A percentile compares a stretch with the other conserved stretches of the same genome.
These are phyloP conservation scores for Ophiostoma sp. DNA, from an alignment of 2,329 filamentous ascomycete genomes.

Conservation along the genomic window DNA sequence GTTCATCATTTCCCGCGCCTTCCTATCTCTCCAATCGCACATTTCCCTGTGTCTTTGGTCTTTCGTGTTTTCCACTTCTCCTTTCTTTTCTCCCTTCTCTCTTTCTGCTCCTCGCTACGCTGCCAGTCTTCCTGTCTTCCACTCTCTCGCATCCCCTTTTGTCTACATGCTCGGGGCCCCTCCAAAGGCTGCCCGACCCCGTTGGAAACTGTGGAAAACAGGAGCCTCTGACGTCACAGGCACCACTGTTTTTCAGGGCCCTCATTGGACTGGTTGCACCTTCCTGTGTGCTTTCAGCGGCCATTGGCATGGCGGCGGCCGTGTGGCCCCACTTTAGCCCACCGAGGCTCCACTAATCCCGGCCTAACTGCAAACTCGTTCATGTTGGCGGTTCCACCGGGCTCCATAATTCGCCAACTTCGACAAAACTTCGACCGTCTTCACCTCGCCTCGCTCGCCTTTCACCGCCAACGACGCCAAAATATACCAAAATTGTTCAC, in stretches of 20 bases:
- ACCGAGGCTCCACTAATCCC: slow-evolving; percentile 1
- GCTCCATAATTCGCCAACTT: slow-evolving; percentile 16
- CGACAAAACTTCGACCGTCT: background rate
- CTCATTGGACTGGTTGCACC: background rate
- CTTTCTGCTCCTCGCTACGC: background rate
- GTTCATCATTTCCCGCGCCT: background rate
- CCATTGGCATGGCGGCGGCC: background rate
- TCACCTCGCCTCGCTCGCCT: background rate
- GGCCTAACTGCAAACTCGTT: slow-evolving; percentile 19
- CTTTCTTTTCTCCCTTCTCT: background rate
- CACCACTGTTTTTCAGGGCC: slow-evolving; percentile 6
- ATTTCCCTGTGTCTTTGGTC: background rate
- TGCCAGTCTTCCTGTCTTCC: background rate
- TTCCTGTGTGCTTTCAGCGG: background rate
- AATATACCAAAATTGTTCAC: background rate
- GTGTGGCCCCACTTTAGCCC: background rate
- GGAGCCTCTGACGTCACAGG: slow-evolving; percentile 7
- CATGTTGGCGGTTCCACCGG: slow-evolving; percentile 20
- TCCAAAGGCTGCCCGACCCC: background rate
- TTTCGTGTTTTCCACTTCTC: background rate
- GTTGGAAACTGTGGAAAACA: background rate
- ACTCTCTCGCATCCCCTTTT: background rate
- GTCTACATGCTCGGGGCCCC: slow-evolving; percentile 4
- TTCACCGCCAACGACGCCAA: too few relatives aligned
- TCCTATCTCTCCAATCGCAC: background rate